phyloP scores from a whole-genome alignment of 257 asterid species.

The Fraxinus cuspidata region DNA sequence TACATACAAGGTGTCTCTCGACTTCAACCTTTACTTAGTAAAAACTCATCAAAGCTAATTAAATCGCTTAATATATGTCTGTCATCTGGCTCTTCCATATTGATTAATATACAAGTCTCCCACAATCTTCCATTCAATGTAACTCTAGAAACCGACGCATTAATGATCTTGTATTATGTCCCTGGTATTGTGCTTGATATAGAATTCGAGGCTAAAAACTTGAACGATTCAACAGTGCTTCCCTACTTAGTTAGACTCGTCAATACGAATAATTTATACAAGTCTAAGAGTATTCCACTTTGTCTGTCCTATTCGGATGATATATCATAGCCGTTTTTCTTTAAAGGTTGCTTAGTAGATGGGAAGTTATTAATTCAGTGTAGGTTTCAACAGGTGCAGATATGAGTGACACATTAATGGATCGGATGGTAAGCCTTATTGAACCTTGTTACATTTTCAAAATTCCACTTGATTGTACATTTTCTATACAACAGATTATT shows the following conservation, averaged over 20 bases:
- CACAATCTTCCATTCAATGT: background rate
- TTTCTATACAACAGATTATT: background rate
- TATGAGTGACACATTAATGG: constrained; percentile 93
- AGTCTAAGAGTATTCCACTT: background rate
- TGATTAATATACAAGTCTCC: background rate
- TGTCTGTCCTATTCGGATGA: background rate
- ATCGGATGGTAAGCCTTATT: constrained; percentile 74
- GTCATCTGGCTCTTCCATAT: background rate
- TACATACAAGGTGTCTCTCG: background rate
- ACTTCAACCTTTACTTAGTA: background rate
- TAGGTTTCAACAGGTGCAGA: constrained; percentile 70
- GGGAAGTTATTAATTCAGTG: background rate
- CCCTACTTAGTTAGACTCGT: background rate
- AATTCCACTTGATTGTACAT: background rate
- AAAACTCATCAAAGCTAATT: background rate
- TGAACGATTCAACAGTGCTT: background rate
- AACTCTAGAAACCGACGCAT: background rate
- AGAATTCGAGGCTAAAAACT: background rate
- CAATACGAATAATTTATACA: background rate
- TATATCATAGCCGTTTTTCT: background rate
- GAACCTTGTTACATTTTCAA: background rate
- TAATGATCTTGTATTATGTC: background rate
- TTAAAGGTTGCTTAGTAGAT: background rate
- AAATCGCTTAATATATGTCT: background rate
- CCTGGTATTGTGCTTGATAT: background rate